phyloP scores from a whole-genome alignment of 352 stramenopile genomes.

The Phytophthora vignae region DNA sequence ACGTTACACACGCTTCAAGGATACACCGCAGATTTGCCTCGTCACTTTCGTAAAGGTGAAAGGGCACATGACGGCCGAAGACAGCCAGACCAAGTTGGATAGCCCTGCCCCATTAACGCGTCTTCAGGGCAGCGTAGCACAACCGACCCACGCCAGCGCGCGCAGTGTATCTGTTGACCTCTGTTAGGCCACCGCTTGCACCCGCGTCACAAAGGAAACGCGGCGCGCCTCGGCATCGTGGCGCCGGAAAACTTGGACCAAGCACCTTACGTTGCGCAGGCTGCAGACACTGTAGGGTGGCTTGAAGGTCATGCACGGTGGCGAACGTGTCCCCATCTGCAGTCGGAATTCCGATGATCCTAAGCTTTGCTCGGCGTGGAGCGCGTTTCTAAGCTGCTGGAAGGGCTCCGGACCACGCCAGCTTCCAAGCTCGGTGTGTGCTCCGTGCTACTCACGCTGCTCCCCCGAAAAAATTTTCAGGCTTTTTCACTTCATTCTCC shows the following conservation, averaged over 20 bases:
- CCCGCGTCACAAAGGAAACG: conserved; percentile 19
- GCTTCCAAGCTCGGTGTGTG: background rate
- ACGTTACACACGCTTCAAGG: conserved; percentile 24
- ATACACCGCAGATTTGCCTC: conserved; percentile 25
- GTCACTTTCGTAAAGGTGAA: conserved; percentile 5
- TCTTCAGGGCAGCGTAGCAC: conserved; percentile 20
- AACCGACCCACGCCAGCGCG: background rate
- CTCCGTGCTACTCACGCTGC: background rate
- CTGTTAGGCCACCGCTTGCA: background rate
- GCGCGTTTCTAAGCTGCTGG: conserved; percentile 30
- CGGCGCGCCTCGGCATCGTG: conserved; percentile 6
- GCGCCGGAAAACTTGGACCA: conserved; percentile 10
- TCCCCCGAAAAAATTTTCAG: conserved; percentile 7
- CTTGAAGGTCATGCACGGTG: background rate
- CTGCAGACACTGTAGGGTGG: background rate
- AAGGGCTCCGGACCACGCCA: background rate
- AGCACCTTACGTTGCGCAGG: conserved; percentile 8
- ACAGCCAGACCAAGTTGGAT: conserved; percentile 26
- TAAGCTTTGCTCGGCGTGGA: conserved; percentile 29
- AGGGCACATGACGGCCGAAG: conserved; percentile 25
- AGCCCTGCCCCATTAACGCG: conserved; percentile 16
- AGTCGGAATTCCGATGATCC: conserved; percentile 22
- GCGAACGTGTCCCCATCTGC: conserved; percentile 15
- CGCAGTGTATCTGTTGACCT: background rate
- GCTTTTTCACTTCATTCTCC: conserved; percentile 25